phyloP scores from a whole-genome alignment of 2,329 filamentous ascomycete genomes.

The Epichloe typhina region DNA sequence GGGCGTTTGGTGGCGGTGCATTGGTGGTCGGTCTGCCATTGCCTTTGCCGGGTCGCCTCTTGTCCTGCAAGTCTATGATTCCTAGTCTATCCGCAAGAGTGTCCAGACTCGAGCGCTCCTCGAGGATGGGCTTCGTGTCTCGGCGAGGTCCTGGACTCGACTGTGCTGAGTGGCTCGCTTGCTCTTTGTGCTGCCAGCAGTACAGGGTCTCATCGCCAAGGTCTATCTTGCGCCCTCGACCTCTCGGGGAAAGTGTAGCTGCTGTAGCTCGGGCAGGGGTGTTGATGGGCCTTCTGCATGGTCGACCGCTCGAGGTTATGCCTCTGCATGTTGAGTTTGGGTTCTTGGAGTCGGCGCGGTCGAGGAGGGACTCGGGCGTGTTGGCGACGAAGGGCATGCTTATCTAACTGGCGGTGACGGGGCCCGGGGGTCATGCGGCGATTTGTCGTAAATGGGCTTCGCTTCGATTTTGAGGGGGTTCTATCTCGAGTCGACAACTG shows the following conservation, averaged over 20 bases:
- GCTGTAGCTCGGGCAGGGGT: constrained; percentile 15
- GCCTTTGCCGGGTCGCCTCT: constrained; percentile 10
- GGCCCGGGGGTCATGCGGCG: not conserved
- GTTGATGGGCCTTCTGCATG: constrained; percentile 60
- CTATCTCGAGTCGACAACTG: not conserved
- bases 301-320: constrained; percentile 67
- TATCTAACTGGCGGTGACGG: not conserved
- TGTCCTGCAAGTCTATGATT: constrained; percentile 49
- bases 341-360: constrained; percentile 73
- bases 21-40: constrained; percentile 15
- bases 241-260: constrained; percentile 8
- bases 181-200: constrained; percentile 93
- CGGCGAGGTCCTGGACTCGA: constrained; percentile 31
- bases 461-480: not conserved
- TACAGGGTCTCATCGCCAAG: constrained; percentile 52
- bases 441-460: not conserved
- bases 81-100: constrained; percentile 72
- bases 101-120: constrained; percentile 67
- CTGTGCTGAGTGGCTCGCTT: constrained; percentile 43
- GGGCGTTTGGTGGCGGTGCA: constrained; percentile 8
- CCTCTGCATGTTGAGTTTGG: constrained; percentile 77
- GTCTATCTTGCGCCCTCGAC: constrained; percentile 25
- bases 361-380: constrained; percentile 70
- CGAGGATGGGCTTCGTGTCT: constrained; percentile 39
- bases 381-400: constrained; percentile 29